phyloP scores from a whole-genome alignment of 257 asterid species.

The Linaria vulgaris region DNA sequence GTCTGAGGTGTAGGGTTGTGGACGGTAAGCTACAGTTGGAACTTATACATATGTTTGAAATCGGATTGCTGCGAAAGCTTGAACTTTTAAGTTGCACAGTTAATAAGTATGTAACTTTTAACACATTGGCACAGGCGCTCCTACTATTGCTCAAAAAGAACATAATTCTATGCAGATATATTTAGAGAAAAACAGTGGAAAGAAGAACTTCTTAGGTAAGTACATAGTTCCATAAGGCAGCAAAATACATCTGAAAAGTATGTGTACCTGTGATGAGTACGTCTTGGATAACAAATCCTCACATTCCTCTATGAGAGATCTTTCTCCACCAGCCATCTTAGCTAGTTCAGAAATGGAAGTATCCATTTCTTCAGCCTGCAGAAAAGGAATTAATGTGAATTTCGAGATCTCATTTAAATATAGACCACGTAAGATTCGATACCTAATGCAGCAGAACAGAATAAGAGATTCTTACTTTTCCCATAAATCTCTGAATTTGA shows the following conservation, averaged over 20 bases:
- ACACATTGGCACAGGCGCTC: too few species aligned
- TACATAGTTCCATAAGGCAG: not conserved
- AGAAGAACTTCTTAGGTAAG: too few species aligned
- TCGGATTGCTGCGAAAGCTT: too few species aligned
- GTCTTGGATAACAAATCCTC: conserved; percentile 51
- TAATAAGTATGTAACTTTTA: too few species aligned
- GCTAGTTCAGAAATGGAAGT: conserved; percentile 58
- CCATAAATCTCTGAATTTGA: conserved; percentile 36
- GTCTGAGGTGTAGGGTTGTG: too few species aligned
- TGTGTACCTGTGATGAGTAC: conserved; percentile 50
- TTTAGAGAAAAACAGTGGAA: conserved; percentile 3
- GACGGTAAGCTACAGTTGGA: not conserved
- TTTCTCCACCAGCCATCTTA: conserved; percentile 57
- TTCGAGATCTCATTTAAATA: not conserved
- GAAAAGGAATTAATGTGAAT: not conserved
- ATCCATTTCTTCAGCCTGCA: conserved; percentile 76
- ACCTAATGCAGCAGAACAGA: not conserved
- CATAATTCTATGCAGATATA: not conserved
- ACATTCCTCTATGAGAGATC: conserved; percentile 61
- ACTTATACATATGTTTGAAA: too few species aligned
- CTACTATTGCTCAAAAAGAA: not conserved
- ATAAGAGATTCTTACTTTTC: conserved; percentile 37
- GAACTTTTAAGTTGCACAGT: too few species aligned
- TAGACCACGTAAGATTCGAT: not conserved
- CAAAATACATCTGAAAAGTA: not conserved